These are phyloP conservation scores for Nakazawaea siamensis DNA, from an alignment of 805 yeast genomes.

Conservation along the genomic window DNA sequence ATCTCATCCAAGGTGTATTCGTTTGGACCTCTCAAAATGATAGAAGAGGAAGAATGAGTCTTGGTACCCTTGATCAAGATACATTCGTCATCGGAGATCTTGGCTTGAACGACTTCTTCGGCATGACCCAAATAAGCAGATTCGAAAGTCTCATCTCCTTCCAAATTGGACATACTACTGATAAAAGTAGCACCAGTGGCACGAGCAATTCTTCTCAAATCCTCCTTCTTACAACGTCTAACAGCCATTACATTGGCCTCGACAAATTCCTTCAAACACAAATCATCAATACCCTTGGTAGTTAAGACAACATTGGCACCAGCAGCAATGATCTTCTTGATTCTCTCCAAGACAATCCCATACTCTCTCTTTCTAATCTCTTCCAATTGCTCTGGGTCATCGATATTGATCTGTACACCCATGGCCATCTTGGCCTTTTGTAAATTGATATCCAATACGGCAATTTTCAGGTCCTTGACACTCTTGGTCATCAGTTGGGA, in stretches of 20 bases:
- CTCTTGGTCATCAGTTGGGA: constrained; percentile 91
- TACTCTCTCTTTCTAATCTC: constrained; percentile 84
- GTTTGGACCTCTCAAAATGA: constrained; percentile 91
- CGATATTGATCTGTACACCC: constrained; percentile 96
- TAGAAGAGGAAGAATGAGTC: constrained; percentile 86
- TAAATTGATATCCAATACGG: constrained; percentile 83
- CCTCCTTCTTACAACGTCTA: constrained; percentile 95
- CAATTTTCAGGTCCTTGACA: constrained; percentile 67
- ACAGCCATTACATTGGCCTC: constrained; percentile 93
- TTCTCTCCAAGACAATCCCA: constrained; percentile 77
- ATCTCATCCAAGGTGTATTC: constrained; percentile 94
- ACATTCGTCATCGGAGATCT: constrained; percentile 95
- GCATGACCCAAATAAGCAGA: constrained; percentile 80
- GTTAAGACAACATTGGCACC: constrained; percentile 93
- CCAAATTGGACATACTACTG: constrained; percentile 82
- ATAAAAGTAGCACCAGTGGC: constrained; percentile 96
- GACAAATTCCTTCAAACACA: constrained; percentile 84
- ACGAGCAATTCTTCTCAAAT: constrained; percentile 90
- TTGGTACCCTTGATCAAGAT: constrained; percentile 84
- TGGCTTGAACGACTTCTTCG: constrained; percentile 82
- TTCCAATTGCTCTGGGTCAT: constrained; percentile 95
- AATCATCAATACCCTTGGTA: constrained; percentile 91
- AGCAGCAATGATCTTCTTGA: constrained; percentile 69
- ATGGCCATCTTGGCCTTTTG: constrained; percentile 97
- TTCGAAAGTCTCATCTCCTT: constrained; percentile 93